These are phyloP conservation scores for Claviceps monticola DNA, from an alignment of 2,329 filamentous ascomycete genomes.

Conservation along the genomic window DNA sequence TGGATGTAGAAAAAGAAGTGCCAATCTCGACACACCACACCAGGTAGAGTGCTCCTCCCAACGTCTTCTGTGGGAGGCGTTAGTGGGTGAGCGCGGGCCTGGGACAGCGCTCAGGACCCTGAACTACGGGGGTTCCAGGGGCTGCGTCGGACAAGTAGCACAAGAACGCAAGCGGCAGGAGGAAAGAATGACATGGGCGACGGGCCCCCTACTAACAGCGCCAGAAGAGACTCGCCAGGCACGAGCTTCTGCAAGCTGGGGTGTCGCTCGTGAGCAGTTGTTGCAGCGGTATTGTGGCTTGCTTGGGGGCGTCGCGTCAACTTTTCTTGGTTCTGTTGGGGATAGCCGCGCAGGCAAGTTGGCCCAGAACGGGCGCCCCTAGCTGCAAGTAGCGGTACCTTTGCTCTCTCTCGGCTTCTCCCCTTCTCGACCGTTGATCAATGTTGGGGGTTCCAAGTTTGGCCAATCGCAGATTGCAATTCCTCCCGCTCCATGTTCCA, in stretches of 20 bases:
- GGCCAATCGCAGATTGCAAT: background rate
- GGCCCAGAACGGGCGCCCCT: no score
- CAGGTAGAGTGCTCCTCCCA: background rate
- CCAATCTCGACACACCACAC: background rate
- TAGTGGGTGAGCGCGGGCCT: no score
- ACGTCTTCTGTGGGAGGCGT: background rate
- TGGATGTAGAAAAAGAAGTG: background rate
- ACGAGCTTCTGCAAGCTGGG: background rate
- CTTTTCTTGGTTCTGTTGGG: slow-evolving; percentile 30
- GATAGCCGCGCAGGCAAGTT: slow-evolving; percentile 14
- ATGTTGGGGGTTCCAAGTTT: background rate
- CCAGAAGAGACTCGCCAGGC: background rate
- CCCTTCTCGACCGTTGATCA: background rate
- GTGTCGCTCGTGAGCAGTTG: background rate
- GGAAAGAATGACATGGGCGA: background rate
- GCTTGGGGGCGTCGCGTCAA: slow-evolving; percentile 5
- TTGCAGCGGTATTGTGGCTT: background rate
- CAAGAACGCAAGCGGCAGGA: background rate
- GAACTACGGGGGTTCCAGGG: background rate
- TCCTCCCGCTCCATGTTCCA: background rate
- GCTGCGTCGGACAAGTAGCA: background rate
- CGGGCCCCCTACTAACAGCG: background rate
- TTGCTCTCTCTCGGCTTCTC: background rate
- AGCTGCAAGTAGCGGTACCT: background rate
- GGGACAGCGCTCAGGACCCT: no score